Conservation (phyloP, 164 flowering plant genomes). For the Kalanchoe fedtschenkoi region DNA sequence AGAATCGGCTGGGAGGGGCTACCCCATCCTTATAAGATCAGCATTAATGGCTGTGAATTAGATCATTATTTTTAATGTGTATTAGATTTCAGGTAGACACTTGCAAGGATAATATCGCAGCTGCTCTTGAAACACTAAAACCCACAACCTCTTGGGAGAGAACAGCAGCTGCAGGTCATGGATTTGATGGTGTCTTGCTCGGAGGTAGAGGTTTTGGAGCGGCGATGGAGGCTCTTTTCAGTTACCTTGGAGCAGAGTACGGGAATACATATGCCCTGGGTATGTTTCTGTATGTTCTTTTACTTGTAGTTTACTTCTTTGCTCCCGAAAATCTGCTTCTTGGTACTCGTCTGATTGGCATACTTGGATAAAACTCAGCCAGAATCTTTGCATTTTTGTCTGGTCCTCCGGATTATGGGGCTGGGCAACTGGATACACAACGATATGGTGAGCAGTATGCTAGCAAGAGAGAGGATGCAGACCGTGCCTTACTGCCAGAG, state of each 20-base stretch:
- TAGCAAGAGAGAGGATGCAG: constrained; percentile 20
- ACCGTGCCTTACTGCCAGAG: constrained; percentile 95
- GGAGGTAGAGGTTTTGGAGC: constrained; percentile 95
- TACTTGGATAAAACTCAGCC: constrained; percentile 39
- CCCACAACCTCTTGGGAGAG: constrained; percentile 96
- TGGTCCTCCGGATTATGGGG: constrained; percentile 98
- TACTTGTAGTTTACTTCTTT: not conserved
- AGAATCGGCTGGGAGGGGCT: no score
- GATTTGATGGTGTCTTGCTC: constrained; percentile 67
- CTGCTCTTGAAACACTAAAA: constrained; percentile 86
- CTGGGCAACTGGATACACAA: constrained; percentile 89
- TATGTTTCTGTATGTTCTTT: constrained; percentile 14
- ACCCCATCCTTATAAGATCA: not conserved
- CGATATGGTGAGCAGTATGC: constrained; percentile 56
- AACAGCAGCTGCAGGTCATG: constrained; percentile 70
- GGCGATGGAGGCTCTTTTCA: constrained; percentile 88
- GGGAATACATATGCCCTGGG: constrained; percentile 95
- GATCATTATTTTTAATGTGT: no score
- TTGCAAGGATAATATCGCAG: constrained; percentile 81
- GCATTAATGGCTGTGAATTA: no score
- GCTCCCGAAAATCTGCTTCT: not conserved
- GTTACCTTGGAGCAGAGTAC: constrained; percentile 90
- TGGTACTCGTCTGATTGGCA: not conserved
- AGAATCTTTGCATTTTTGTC: constrained; percentile 93
- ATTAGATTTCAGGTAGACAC: constrained; percentile 72